Evolutionary conservation across 805 yeast species (phyloP).

Genomic region (Candida dajiaensis): DNA sequence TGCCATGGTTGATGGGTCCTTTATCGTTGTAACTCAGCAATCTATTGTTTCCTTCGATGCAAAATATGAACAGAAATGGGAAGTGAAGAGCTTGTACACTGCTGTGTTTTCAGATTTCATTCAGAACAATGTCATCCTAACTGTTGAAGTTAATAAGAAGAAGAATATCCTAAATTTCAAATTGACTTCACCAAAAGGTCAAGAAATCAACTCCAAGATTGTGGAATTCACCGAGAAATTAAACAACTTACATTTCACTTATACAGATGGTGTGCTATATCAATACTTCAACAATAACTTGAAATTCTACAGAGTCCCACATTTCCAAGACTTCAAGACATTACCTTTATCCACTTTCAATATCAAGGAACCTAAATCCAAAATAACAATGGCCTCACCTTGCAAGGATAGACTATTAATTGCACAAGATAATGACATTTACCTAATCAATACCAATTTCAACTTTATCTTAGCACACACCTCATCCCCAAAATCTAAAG

Average conservation of each 20-base stretch:
- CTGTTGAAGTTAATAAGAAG: constrained; percentile 4
- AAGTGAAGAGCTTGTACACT: constrained; percentile 9
- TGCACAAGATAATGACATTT: constrained; percentile 22
- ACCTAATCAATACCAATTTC: constrained; percentile 32
- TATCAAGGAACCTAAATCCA: constrained; percentile 1
- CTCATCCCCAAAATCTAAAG: constrained; percentile 12
- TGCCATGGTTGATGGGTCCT: neutral
- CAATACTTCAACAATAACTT: constrained; percentile 15
- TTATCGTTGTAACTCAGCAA: constrained; percentile 13
- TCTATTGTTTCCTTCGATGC: constrained; percentile 3
- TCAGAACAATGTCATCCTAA: constrained; percentile 10
- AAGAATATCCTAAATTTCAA: constrained; percentile 18
- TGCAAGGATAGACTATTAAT: constrained; percentile 22
- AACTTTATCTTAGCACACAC: constrained; percentile 19
- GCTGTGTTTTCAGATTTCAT: constrained; percentile 13
- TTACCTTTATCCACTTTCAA: constrained; percentile 4
- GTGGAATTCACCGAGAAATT: constrained; percentile 12
- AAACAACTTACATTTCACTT: constrained; percentile 10
- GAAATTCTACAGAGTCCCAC: constrained; percentile 18
- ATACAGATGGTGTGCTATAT: constrained; percentile 16
- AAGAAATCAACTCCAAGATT: constrained; percentile 22
- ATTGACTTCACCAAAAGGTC: constrained; percentile 13
- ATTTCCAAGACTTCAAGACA: constrained; percentile 15
- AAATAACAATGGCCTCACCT: constrained; percentile 19
- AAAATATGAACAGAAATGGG: constrained; percentile 12